These are phyloP conservation scores for Arachnomyces sp. DNA, from an alignment of 2,329 filamentous ascomycete species.

Conservation along the genomic window DNA sequence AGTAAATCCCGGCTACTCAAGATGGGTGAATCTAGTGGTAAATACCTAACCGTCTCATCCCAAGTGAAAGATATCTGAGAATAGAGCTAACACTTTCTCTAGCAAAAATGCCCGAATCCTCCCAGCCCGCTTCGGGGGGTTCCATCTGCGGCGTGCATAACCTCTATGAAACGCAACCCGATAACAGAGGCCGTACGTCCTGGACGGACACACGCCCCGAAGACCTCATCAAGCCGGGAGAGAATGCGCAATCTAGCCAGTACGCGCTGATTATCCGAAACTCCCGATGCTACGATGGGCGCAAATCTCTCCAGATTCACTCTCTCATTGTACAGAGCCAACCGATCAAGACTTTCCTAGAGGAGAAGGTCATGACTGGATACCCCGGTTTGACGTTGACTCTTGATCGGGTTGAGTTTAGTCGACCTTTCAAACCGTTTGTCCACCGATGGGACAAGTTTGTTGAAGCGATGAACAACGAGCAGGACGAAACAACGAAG, in stretches of 20 bases:
- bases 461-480: slow-evolving; percentile 32
- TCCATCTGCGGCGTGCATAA: slow-evolving; percentile 36
- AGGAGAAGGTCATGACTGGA: slow-evolving; percentile 45
- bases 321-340: slow-evolving; percentile 58
- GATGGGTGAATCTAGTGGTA: too few species aligned
- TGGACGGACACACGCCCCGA: slow-evolving; percentile 51
- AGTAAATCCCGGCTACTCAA: too few species aligned
- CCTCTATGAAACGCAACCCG: slow-evolving; percentile 44
- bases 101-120: too few species aligned
- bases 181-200: slow-evolving; percentile 43
- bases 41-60: too few species aligned
- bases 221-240: slow-evolving; percentile 48
- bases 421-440: slow-evolving; percentile 53
- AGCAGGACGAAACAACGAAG: slow-evolving; percentile 37
- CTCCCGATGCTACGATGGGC: slow-evolving; percentile 48
- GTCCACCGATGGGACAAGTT: slow-evolving; percentile 56
- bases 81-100: too few species aligned
- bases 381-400: slow-evolving; percentile 54
- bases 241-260: slow-evolving; percentile 53
- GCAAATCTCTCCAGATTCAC: slow-evolving; percentile 53
- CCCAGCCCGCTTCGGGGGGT: too few species aligned
- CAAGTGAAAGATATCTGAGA: too few species aligned
- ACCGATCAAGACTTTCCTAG: slow-evolving; percentile 49
- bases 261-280: slow-evolving; percentile 55
- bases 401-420: slow-evolving; percentile 54